Base-by-base conservation (phyloP, 768 basidiomycete species). In the Paxillus rubicundulus region DNA sequence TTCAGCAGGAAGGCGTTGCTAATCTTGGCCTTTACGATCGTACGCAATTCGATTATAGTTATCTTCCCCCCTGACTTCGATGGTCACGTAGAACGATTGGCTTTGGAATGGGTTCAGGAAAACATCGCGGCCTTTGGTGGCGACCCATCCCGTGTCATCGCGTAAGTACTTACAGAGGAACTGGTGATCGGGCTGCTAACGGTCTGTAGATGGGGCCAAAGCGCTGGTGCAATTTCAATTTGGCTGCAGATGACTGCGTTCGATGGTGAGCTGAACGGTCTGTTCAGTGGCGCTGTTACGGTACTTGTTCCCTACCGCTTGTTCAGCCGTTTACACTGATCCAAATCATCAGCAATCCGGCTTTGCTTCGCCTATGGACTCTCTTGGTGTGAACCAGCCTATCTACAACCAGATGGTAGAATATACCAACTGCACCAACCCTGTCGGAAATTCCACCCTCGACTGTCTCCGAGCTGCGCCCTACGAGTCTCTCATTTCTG, bases 1-100 rank as follows among this genome's bases (percentile, higher is more conserved):
- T 70, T 1, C 64, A 67, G 37, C 65, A 55, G 2, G 74, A 68
- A 5, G 72, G 72, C 16, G 45, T 72, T 14, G 68, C 61, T 36
- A 82, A 82, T 58, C 66, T 75, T 5, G 81, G 81, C 9, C 57
- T 82, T 8, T 63, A 65, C 45, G 81, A 82, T 60, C 75, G 61
- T 63, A 74, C 66, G 28, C 36, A 12, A 21, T 21, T 46, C 21
- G 12, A 33, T 4, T 9, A 33, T 12, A 20, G 30, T 17, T 37
- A 4, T 38, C 4, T 18, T 34, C 18, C 28, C n/a, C 6, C 18
- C n/a, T 37, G 14, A 44, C 40, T 37, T n/a, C 12, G 10, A 21
- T 16, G 17, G 30, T 1, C 8, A 14, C 9, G 17, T 36, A 52
- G 50, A 78, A 43, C 67, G 74, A 4, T 67, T 71, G 36, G 77